phyloP scores from a whole-genome alignment of 768 basidiomycete genomes.

The Solioccasus polychromus region DNA sequence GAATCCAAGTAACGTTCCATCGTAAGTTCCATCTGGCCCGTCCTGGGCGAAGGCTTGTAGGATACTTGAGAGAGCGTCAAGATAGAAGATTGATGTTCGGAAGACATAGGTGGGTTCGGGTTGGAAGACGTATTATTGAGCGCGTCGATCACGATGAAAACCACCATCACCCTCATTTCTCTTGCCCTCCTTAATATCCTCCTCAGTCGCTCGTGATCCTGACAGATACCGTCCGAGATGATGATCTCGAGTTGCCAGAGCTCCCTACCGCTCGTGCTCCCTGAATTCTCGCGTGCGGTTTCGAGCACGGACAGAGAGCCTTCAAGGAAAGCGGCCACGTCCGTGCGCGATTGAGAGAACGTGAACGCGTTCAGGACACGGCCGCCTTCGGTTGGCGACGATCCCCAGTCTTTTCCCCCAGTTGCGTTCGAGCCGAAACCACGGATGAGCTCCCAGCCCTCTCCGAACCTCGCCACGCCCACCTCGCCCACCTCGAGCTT shows the following conservation, averaged over 20 bases:
- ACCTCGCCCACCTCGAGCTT: constrained; percentile 96
- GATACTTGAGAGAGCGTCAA: constrained; percentile 90
- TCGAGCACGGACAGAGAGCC: constrained; percentile 72
- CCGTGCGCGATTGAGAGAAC: constrained; percentile 87
- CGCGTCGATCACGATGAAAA: constrained; percentile 94
- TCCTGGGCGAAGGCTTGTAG: constrained; percentile 52
- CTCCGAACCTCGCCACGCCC: constrained; percentile 87
- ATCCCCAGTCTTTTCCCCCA: constrained; percentile 53
- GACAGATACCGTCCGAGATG: constrained; percentile 98
- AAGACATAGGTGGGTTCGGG: constrained; percentile 11
- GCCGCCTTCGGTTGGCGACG: constrained; percentile 26
- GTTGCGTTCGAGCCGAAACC: constrained; percentile 83
- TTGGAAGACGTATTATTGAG: constrained; percentile 49
- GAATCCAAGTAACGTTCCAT: constrained; percentile 90
- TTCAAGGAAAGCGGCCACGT: constrained; percentile 81
- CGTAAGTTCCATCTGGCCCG: constrained; percentile 79
- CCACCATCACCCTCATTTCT: constrained; percentile 90
- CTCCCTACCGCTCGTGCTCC: constrained; percentile 63
- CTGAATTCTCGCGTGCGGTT: constrained; percentile 66
- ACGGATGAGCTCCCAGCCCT: constrained; percentile 83
- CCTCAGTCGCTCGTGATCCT: constrained; percentile 86
- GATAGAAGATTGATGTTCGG: constrained; percentile 65
- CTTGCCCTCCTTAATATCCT: constrained; percentile 79
- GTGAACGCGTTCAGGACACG: constrained; percentile 76
- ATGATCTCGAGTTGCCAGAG: constrained; percentile 98